Percentiles rank a stretch among this genome's conserved stretches.
phyloP scores from a whole-genome alignment of 2,329 filamentous ascomycete genomes.

The Phaeosphaeria sp. region DNA sequence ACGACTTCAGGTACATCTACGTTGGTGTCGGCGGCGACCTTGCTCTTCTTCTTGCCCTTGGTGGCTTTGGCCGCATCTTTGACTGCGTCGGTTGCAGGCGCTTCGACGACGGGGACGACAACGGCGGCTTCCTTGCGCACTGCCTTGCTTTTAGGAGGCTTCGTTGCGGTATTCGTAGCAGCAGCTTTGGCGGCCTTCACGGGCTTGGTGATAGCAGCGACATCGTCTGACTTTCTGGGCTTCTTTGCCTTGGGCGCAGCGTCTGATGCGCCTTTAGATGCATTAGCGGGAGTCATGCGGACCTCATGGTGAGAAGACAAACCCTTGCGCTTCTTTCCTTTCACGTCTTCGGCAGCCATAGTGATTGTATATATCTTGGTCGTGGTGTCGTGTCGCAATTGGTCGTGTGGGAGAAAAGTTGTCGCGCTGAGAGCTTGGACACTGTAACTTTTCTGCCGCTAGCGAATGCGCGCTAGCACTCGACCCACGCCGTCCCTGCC shows the following conservation, averaged over 20 bases:
- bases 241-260: constrained; percentile 47
- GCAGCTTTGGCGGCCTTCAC: constrained; percentile 28
- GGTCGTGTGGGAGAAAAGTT: constrained; percentile 38
- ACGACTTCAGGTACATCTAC: constrained; percentile 10
- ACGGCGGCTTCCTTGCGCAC: constrained; percentile 47
- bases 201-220: constrained; percentile 24
- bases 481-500: background rate
- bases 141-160: constrained; percentile 28
- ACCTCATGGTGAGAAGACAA: constrained; percentile 14
- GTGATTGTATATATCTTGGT: constrained; percentile 24
- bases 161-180: constrained; percentile 25
- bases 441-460: constrained; percentile 41
- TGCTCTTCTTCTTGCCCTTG: constrained; percentile 50
- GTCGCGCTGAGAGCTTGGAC: constrained; percentile 33
- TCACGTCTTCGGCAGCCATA: constrained; percentile 61
- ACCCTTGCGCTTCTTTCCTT: constrained; percentile 64
- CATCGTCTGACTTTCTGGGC: constrained; percentile 44
- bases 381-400: constrained; percentile 10
- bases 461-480: constrained; percentile 25
- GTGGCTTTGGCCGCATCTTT: constrained; percentile 26
- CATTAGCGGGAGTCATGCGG: constrained; percentile 12
- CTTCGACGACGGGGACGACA: constrained; percentile 40
- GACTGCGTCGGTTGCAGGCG: constrained; percentile 20
- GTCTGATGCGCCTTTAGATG: constrained; percentile 39
- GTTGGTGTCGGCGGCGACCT: constrained; percentile 21